Evolutionary conservation across 2,329 filamentous ascomycete species (phyloP).

Genomic region (Periconia sp.): DNA sequence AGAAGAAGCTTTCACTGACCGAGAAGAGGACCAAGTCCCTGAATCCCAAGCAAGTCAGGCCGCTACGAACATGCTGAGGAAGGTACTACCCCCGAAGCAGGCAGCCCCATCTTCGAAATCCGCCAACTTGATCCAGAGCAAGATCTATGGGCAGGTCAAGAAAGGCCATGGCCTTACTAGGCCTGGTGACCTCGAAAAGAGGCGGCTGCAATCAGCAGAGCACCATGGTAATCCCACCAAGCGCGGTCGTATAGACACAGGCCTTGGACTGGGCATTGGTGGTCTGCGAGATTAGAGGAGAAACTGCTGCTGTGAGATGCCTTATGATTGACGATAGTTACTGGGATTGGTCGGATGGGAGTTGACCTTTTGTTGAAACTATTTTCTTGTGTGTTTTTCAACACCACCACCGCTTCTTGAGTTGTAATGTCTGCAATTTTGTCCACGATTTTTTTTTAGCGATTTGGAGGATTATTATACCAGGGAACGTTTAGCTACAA

Average conservation of each 20-base stretch:
- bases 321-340: conserved; percentile 10
- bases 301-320: not conserved
- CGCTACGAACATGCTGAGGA: conserved; percentile 73
- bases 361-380: not conserved
- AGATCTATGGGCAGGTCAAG: conserved; percentile 63
- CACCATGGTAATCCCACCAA: conserved; percentile 48
- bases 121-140: conserved; percentile 57
- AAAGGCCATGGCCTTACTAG: conserved; percentile 50
- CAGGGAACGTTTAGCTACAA: conserved; percentile 1
- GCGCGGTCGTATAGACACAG: conserved; percentile 52
- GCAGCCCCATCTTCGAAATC: conserved; percentile 37
- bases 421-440: conserved; percentile 8
- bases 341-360: not conserved
- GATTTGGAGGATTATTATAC: not conserved
- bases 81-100: conserved; percentile 49
- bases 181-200: conserved; percentile 35
- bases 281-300: conserved; percentile 33
- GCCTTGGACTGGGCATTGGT: conserved; percentile 61
- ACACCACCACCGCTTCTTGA: conserved; percentile 1
- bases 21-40: conserved; percentile 66
- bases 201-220: conserved; percentile 27
- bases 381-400: too few species aligned
- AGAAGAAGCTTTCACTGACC: conserved; percentile 59
- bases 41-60: conserved; percentile 78
- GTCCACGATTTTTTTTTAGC: not conserved